These are phyloP conservation scores for Terana coerulea DNA, from an alignment of 768 basidiomycete species.

Conservation along the genomic window DNA sequence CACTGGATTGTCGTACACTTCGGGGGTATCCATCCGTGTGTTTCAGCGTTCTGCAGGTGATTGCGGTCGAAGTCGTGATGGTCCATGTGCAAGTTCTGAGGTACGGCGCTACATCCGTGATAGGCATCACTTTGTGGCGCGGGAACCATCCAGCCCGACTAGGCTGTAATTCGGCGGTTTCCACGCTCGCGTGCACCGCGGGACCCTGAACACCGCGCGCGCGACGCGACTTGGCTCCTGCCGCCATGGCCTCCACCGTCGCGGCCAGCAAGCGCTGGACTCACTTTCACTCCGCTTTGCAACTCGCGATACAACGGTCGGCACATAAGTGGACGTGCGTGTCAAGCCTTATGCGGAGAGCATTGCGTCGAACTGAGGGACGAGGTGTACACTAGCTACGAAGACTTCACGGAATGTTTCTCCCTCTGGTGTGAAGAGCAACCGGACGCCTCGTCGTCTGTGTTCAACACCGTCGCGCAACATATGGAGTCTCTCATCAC, in stretches of 20 bases:
- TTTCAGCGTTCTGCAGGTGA: too few relatives aligned
- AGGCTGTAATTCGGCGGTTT: too few relatives aligned
- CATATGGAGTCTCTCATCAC: slow-evolving; percentile 68
- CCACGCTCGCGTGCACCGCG: too few relatives aligned
- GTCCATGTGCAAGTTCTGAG: too few relatives aligned
- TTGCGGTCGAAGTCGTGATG: too few relatives aligned
- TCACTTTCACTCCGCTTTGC: slow-evolving; percentile 47
- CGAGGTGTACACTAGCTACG: slow-evolving; percentile 31
- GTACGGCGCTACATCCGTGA: too few relatives aligned
- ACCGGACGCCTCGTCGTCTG: slow-evolving; percentile 29
- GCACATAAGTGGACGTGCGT: slow-evolving; percentile 55
- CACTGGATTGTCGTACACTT: too few relatives aligned
- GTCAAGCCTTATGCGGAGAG: neutral
- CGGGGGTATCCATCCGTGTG: too few relatives aligned
- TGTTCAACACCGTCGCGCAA: slow-evolving; percentile 56
- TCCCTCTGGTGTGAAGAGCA: slow-evolving; percentile 36
- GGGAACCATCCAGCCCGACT: neutral
- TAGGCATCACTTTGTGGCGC: neutral
- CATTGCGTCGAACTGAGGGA: neutral
- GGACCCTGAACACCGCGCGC: neutral
- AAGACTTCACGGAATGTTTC: slow-evolving; percentile 42
- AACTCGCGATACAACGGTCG: slow-evolving; percentile 48
- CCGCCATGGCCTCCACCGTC: slow-evolving; percentile 25
- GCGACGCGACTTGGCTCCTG: neutral
- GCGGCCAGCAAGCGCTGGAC: slow-evolving; percentile 43